A percentile compares a stretch with the other conserved stretches of the same genome.
Evolutionary conservation across 441 rosid genomes (phyloP).

Genomic region (Biscutella laevigata): DNA sequence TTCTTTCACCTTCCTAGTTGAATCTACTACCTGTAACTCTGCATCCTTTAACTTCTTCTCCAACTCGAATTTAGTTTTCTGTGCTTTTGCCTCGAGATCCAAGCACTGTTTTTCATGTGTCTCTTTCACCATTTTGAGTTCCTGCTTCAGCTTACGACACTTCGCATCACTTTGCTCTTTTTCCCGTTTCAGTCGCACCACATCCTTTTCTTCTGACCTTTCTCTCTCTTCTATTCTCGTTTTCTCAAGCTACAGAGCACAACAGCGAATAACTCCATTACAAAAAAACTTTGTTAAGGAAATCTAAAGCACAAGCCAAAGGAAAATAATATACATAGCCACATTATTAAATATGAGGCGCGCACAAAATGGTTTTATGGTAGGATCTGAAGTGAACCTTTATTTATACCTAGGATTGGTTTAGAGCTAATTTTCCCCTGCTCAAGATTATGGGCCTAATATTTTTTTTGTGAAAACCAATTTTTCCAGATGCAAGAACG

Average conservation of each 20-base stretch:
- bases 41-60: conserved; percentile 55
- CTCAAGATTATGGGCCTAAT: neutral
- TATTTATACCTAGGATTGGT: neutral
- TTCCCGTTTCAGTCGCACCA: conserved; percentile 44
- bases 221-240: conserved; percentile 58
- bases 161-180: conserved; percentile 45
- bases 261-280: conserved; percentile 5
- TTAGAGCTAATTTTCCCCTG: neutral
- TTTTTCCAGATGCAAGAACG: conserved; percentile 9
- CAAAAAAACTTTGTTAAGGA: neutral
- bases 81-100: conserved; percentile 48
- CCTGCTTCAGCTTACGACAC: conserved; percentile 54
- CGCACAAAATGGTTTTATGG: neutral
- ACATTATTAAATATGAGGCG: neutral
- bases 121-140: conserved; percentile 42
- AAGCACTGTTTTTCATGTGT: conserved; percentile 41
- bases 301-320: neutral
- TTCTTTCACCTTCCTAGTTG: conserved; percentile 54
- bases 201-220: conserved; percentile 54
- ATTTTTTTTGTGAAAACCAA: too few species aligned
- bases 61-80: conserved; percentile 38
- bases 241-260: conserved; percentile 58
- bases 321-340: conserved; percentile 5
- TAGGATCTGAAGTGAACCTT: neutral
- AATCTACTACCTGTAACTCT: conserved; percentile 41